Base-by-base conservation (phyloP, 768 basidiomycete species). In the Gyrodon lividus region DNA sequence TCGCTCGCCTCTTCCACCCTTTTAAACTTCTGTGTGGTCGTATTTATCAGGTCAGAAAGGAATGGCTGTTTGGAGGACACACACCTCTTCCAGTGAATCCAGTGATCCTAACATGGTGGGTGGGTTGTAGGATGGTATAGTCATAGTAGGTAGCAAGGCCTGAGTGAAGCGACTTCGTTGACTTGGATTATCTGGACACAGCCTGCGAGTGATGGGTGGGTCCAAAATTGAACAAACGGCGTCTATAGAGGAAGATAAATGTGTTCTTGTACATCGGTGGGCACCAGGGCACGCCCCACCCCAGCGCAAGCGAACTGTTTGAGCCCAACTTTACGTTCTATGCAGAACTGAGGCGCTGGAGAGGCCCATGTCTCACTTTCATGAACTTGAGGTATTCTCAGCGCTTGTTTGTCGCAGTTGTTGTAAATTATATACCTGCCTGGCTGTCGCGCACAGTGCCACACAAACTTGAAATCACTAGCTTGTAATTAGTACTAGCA, bases 1-100 rank as follows among this genome's bases (percentile, higher is more conserved):
- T 80, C 79, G 61, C 73, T 82, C 58, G 80, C 80, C 52, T 78
- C 72, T 58, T 85, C 83, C 19, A 85, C 76, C 54, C 72, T 72
- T 54, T 72, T 76, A 64, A 85, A 84, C 52, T 78, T 81, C 83
- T 85, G 55, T 31, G 49, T 9, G 10, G 12, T 2, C 35, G 22
- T 8, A 7, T 30, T 48, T 19, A 26, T 38, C 23, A 48, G 8
- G 33, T 40, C 34, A 28, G 46, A 30, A 30, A 26, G 14, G 19
- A 14, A 9, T 28, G 28, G 31, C 6, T 6, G 31, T 37, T 35
- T 33, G 12, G 20, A 31, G 28, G 20, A 22, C 14, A 52, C 66
- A 3, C 14, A 69, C 67, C 59, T 65, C 67, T 51, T 69, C 67
- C 17, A 69, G 57, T n/a, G 56, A 55, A 19, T 61, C 67, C 12